Base-by-base conservation (phyloP, 2,329 filamentous ascomycete species). In the Aspergillus sp. region DNA sequence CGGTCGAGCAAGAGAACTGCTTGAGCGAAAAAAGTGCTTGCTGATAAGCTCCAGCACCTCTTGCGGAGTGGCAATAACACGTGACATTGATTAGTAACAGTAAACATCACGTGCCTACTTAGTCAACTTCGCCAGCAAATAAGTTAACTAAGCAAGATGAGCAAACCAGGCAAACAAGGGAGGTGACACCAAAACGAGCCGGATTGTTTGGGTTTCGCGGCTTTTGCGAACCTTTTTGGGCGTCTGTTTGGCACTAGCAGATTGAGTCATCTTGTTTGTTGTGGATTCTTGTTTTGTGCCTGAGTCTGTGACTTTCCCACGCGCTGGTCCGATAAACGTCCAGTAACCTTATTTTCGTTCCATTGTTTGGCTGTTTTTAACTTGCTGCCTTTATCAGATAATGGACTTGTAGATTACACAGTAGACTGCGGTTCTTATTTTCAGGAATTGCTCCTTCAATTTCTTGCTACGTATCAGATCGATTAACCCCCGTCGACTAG, bases 381-480 rank as follows among this genome's bases (percentile, higher is more conserved):
- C 34, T 36, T 7, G 34, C 34, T 36, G 34, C n/a, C 34, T 30
- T 30, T 30, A 30, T 30, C 26, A 9, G 11, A 30, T 30, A 30
- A 9, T 11, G 26, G 26, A 30, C 8, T 30, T n/a, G 38, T 41
- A 41, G 38, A 41, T 8, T 41, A 12, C 3, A 17, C 17, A n/a
- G n/a, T 13, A 17, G 38, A 41, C 17, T 42, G 11, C 11, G 9
- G 11, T 8, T n/a, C 20, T 22, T 12, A 17, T 24, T 34, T 13
- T 44, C 18, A 45, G 17, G 41, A 38, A 18, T 36, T 30, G 24
- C n/a, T 55, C 45, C 58, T 43, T 47, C 58, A 38, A 55, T 53
- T 30, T 53, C 44, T 49, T 38, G 38, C 56, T 61, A 63, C 58
- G 56, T 63, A 59, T 62, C 56, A 61, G 56, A 62, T 61, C 57